phyloP scores from a whole-genome alignment of 805 yeast genomes.

The Lipomyces sp. region DNA sequence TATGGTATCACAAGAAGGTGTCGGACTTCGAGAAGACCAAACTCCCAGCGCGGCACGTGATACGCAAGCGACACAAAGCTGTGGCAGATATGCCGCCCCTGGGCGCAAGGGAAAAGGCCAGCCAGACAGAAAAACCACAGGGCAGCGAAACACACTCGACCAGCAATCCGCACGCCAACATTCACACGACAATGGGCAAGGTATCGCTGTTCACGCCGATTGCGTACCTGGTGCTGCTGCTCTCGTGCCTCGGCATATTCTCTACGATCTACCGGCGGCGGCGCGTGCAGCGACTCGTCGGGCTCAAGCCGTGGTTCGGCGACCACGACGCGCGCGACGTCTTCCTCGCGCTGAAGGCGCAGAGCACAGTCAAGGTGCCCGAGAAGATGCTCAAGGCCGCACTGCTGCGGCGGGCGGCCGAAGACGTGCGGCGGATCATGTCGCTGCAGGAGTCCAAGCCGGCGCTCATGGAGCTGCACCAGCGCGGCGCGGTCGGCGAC shows the following conservation, averaged over 20 bases:
- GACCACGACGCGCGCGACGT: slow-evolving; percentile 60
- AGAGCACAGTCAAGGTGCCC: slow-evolving; percentile 55
- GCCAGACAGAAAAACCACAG: not conserved
- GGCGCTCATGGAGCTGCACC: slow-evolving; percentile 66
- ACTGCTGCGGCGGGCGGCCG: slow-evolving; percentile 70
- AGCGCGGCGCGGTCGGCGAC: slow-evolving; percentile 88
- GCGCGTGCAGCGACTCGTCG: slow-evolving; percentile 47
- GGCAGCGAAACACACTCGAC: not conserved
- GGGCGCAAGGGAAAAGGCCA: not conserved
- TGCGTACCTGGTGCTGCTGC: slow-evolving; percentile 27
- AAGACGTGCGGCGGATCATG: slow-evolving; percentile 77
- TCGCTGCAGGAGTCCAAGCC: slow-evolving; percentile 77
- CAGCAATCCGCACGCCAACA: too few relatives aligned
- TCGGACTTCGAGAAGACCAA: too few relatives aligned
- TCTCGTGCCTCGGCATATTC: slow-evolving; percentile 23
- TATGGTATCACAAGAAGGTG: too few relatives aligned
- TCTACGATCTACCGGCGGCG: slow-evolving; percentile 28
- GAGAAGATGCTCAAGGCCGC: slow-evolving; percentile 75
- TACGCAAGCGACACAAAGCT: not conserved
- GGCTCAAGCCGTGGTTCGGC: slow-evolving; percentile 69
- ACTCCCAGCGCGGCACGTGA: not conserved
- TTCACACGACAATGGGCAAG: slow-evolving; percentile 16
- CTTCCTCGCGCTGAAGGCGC: slow-evolving; percentile 56
- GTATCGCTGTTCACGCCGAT: slow-evolving; percentile 27
- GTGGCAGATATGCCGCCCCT: too few relatives aligned